These are phyloP conservation scores for Zygotorulaspora danielsina DNA, from an alignment of 805 yeast genomes.

Conservation along the genomic window DNA sequence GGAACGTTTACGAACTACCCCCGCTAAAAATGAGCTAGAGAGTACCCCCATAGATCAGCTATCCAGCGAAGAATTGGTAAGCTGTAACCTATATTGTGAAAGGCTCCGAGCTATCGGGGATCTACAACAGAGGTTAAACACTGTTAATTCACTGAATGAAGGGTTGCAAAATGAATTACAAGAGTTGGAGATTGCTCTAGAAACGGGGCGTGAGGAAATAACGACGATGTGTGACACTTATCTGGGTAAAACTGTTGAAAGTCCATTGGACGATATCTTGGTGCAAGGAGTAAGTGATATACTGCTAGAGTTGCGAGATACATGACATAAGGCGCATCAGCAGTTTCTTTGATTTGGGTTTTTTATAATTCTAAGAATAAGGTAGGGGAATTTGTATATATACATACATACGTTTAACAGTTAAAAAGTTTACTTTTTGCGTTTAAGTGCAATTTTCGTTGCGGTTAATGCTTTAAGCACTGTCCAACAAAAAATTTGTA, in stretches of 20 bases:
- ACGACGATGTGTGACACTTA: conserved; percentile 32
- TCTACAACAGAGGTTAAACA: conserved; percentile 23
- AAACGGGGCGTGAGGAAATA: conserved; percentile 25
- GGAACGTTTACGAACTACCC: conserved; percentile 13
- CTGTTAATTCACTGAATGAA: conserved; percentile 22
- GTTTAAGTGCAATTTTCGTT: no score
- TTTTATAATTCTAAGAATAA: no score
- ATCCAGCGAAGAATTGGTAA: conserved; percentile 25
- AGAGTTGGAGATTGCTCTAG: conserved; percentile 20
- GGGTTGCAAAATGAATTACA: conserved; percentile 24
- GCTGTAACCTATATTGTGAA: conserved; percentile 25
- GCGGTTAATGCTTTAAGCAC: conserved; percentile 40
- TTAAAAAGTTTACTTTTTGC: background rate
- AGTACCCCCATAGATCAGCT: conserved; percentile 21
- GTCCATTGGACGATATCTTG: conserved; percentile 22
- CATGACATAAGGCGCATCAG: no score
- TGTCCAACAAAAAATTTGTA: conserved; percentile 77
- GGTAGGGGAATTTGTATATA: no score
- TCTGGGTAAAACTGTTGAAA: conserved; percentile 24
- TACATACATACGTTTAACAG: no score
- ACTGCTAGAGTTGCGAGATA: conserved; percentile 24
- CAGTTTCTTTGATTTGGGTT: no score
- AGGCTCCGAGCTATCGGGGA: conserved; percentile 21
- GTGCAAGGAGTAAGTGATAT: conserved; percentile 29
- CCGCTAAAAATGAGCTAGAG: conserved; percentile 7